Conservation (phyloP, 2,329 filamentous ascomycete species). For the Scedosporium aurantiacum region DNA sequence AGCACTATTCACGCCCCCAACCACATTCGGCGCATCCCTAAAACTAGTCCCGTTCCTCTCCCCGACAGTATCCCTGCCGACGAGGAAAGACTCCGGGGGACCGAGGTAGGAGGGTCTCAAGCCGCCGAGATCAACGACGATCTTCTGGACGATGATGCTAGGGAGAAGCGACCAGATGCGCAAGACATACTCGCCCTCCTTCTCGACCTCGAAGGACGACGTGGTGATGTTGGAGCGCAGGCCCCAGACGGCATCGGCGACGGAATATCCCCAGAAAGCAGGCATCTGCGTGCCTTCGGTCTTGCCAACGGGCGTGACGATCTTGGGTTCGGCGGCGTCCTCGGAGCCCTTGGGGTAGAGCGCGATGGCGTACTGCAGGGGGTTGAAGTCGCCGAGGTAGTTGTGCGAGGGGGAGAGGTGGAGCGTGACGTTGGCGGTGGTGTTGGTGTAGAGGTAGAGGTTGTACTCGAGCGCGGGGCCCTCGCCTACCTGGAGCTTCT, state of each 20-base stretch:
- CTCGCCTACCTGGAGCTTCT: slow-evolving; percentile 34
- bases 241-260: slow-evolving; percentile 36
- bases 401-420: slow-evolving; percentile 43
- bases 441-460: slow-evolving; percentile 48
- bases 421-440: slow-evolving; percentile 31
- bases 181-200: slow-evolving; percentile 35
- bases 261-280: slow-evolving; percentile 28
- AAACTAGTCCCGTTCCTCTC: slow-evolving; percentile 27
- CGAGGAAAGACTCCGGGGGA: slow-evolving; percentile 42
- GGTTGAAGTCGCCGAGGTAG: slow-evolving; percentile 36
- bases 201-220: slow-evolving; percentile 27
- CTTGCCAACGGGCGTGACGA: slow-evolving; percentile 29
- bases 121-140: slow-evolving; percentile 44
- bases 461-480: slow-evolving; percentile 49
- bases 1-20: slow-evolving; percentile 2
- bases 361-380: slow-evolving; percentile 39
- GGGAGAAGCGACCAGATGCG: slow-evolving; percentile 41
- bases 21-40: slow-evolving; percentile 5
- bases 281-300: slow-evolving; percentile 31
- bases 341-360: slow-evolving; percentile 28
- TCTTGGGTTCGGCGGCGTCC: slow-evolving; percentile 17
- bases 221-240: slow-evolving; percentile 31
- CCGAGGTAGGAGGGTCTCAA: slow-evolving; percentile 43
- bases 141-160: slow-evolving; percentile 43
- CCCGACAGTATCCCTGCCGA: slow-evolving; percentile 28